These are phyloP conservation scores for Halophytophthora batemanensis DNA, from an alignment of 352 stramenopile species.

Conservation along the genomic window DNA sequence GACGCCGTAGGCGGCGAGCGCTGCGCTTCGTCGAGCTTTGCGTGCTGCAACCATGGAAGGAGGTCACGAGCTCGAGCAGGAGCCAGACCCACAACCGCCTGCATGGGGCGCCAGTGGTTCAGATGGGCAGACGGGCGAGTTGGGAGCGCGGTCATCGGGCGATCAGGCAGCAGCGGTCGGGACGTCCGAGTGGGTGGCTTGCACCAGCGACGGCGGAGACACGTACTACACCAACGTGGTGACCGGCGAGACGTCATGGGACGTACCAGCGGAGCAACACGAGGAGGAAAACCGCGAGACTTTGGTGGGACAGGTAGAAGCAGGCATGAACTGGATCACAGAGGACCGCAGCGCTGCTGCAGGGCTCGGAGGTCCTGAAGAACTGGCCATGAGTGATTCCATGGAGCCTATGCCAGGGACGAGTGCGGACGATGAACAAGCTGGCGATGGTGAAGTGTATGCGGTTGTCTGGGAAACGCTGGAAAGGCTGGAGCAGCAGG, in stretches of 20 bases:
- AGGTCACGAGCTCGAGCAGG: background rate
- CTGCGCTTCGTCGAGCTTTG: background rate
- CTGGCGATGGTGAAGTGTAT: no score
- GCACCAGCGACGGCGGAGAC: constrained; percentile 37
- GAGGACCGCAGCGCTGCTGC: no score
- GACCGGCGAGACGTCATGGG: constrained; percentile 49
- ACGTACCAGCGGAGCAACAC: constrained; percentile 17
- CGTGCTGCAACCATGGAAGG: background rate
- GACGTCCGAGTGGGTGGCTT: constrained; percentile 29
- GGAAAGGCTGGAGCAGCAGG: no score
- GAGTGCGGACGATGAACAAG: background rate
- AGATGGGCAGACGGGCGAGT: background rate
- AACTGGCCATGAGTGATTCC: constrained; percentile 17
- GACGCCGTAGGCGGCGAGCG: background rate
- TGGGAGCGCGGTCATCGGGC: background rate
- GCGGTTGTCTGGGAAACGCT: no score
- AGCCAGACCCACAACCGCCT: background rate
- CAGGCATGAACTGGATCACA: background rate
- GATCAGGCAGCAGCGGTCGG: background rate
- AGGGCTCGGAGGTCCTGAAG: background rate
- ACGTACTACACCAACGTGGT: constrained; percentile 38
- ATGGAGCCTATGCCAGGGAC: constrained; percentile 19
- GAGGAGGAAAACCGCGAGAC: constrained; percentile 3
- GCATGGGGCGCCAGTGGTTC: background rate
- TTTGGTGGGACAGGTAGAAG: background rate